phyloP scores from a whole-genome alignment of 2,329 filamentous ascomycete species.

The Malbranchea cinnamomea region DNA sequence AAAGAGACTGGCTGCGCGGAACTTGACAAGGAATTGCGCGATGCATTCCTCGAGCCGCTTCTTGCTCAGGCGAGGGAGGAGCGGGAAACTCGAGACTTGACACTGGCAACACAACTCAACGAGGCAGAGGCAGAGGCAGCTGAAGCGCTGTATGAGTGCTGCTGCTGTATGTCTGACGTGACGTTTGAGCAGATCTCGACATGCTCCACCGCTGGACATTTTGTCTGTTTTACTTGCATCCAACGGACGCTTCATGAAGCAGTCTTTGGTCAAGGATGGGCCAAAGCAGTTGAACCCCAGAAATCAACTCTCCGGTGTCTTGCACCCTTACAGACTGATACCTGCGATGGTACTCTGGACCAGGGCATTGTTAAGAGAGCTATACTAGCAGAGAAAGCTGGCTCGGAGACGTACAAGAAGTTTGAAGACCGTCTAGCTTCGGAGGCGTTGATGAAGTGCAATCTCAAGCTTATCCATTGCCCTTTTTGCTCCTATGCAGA shows the following conservation, averaged over 20 bases:
- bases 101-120: conserved; percentile 29
- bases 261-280: conserved; percentile 86
- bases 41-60: conserved; percentile 23
- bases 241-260: conserved; percentile 71
- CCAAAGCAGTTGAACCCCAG: conserved; percentile 57
- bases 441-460: conserved; percentile 58
- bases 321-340: conserved; percentile 52
- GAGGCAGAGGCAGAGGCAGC: conserved; percentile 26
- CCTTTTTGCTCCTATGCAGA: conserved; percentile 90
- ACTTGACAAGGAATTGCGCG: conserved; percentile 28
- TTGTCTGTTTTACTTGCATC: conserved; percentile 56
- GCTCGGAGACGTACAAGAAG: conserved; percentile 54
- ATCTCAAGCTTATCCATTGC: conserved; percentile 64
- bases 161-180: conserved; percentile 33
- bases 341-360: conserved; percentile 59
- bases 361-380: conserved; percentile 56
- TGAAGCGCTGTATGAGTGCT: conserved; percentile 32
- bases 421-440: conserved; percentile 68
- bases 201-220: conserved; percentile 28
- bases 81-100: conserved; percentile 23
- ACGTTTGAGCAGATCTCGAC: conserved; percentile 34
- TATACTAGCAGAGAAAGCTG: conserved; percentile 53
- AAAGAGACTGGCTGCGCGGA: conserved; percentile 29
- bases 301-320: conserved; percentile 67
- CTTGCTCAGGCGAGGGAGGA: conserved; percentile 20